phyloP scores from a whole-genome alignment of 2,329 filamentous ascomycete genomes.

The Periglandula ipomoeae region DNA sequence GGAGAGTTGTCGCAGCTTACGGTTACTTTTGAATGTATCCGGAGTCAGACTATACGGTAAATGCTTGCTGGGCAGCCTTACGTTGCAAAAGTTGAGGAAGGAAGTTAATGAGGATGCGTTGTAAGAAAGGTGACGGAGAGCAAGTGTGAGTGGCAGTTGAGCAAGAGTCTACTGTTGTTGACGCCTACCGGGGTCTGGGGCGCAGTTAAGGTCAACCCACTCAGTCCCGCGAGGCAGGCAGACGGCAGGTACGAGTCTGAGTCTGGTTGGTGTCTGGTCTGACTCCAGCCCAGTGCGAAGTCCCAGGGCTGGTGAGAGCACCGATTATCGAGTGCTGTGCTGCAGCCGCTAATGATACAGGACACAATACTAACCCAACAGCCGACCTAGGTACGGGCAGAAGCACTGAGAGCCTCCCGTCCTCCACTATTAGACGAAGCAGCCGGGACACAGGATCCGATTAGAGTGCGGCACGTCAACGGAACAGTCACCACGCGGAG shows the following conservation, averaged over 20 bases:
- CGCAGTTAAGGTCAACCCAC: constrained; percentile 1
- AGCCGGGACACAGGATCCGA: neutral
- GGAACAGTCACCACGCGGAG: neutral
- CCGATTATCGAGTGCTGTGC: too few relatives aligned
- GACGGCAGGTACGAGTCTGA: neutral
- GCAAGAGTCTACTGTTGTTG: constrained; percentile 2
- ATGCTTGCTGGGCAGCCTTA: neutral
- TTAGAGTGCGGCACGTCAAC: constrained; percentile 1
- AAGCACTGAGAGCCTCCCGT: too few relatives aligned
- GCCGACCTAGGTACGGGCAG: too few relatives aligned
- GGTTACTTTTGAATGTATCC: neutral
- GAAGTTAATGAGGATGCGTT: neutral
- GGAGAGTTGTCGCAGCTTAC: neutral
- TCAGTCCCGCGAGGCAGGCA: neutral
- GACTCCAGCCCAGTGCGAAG: neutral
- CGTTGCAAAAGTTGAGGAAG: neutral
- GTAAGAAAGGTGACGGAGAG: constrained; percentile 1
- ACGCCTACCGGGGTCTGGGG: constrained; percentile 2
- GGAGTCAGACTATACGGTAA: neutral
- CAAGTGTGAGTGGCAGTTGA: neutral
- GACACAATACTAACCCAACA: too few relatives aligned
- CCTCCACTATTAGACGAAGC: neutral
- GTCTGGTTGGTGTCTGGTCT: neutral
- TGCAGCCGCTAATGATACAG: too few relatives aligned
- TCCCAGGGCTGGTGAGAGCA: neutral